phyloP scores from a whole-genome alignment of 176 grass and related monocot genomes.

The Ensete ventricosum region DNA sequence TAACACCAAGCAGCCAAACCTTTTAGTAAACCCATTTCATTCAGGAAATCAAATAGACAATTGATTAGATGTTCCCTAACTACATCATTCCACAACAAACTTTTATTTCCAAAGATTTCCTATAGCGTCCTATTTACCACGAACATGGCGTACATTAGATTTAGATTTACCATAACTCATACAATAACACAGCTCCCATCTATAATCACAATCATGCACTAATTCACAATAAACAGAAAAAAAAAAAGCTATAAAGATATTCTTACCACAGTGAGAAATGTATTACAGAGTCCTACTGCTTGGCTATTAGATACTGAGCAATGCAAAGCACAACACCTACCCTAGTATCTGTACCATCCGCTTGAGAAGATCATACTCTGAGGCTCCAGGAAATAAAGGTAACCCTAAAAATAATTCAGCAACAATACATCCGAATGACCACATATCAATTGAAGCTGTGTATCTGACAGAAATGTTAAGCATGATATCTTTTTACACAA shows the following conservation, averaged over 20 bases:
- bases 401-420: slow-evolving; percentile 88
- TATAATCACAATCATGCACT: neutral
- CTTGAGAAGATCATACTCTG: slow-evolving; percentile 88
- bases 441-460: slow-evolving; percentile 95
- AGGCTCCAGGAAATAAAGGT: slow-evolving; percentile 94
- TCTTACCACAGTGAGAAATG: neutral
- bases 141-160: too few relatives aligned
- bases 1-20: too few relatives aligned
- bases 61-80: neutral
- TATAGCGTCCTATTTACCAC: too few relatives aligned
- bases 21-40: too few relatives aligned
- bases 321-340: slow-evolving; percentile 34
- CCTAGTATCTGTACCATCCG: slow-evolving; percentile 85
- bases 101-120: too few relatives aligned
- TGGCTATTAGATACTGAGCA: slow-evolving; percentile 9
- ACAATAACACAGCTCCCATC: neutral
- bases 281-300: neutral
- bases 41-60: neutral
- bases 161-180: neutral
- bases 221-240: neutral
- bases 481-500: neutral
- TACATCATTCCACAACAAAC: neutral
- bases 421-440: slow-evolving; percentile 95
- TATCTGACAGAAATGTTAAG: slow-evolving; percentile 79
- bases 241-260: neutral